Evolutionary conservation across 2,329 filamentous ascomycete species (phyloP), one percentile per base, ranked within the genome.

Genomic region (Venturia nashicola): DNA sequence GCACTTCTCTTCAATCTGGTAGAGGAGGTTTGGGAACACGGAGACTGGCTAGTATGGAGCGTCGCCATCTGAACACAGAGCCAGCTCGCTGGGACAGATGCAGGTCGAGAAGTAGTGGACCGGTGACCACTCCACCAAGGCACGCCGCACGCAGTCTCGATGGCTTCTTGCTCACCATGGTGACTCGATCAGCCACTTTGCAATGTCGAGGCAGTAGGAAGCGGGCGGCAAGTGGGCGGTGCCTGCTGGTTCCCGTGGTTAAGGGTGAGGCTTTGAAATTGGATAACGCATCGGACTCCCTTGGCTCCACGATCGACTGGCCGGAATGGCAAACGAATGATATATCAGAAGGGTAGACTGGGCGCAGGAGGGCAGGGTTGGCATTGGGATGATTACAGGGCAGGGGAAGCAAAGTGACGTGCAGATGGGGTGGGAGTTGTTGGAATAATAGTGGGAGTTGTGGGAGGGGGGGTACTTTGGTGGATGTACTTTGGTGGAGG

Each of bases 91-190:
- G 54, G 51, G 51, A 36, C 20, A 16, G 54, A 60, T 39, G 62
- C 62, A 48, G 23, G 62, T 60, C 62, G 62, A 61, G 18, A 61
- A 51, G 62, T 51, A 64, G 36, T 43, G 39, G 59, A 27, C 62
- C 27, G 55, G 51, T 57, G 51, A 57, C 51, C 51, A 57, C 32
- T 57, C 51, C 23, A 18, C 27, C 51, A 36, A n/a, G 51, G 51
- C 48, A 27, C 48, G 27, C 27, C 2, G 27, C 27, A 27, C 27
- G 27, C 27, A 27, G 27, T 34, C 48, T 55, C 23, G 27, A 40
- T 40, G 20, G n/a, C 57, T 42, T 60, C 27, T 20, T n/a, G 14
- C 18, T n/a, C 34, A 42, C 20, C 57, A 16, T 40, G 55, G 55
- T 20, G 59, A 60, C 59, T 44, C 59, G 59, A 60, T 42, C 61